Base-by-base conservation (phyloP, 257 asterid genomes). In the Leptodermis oblonga region DNA sequence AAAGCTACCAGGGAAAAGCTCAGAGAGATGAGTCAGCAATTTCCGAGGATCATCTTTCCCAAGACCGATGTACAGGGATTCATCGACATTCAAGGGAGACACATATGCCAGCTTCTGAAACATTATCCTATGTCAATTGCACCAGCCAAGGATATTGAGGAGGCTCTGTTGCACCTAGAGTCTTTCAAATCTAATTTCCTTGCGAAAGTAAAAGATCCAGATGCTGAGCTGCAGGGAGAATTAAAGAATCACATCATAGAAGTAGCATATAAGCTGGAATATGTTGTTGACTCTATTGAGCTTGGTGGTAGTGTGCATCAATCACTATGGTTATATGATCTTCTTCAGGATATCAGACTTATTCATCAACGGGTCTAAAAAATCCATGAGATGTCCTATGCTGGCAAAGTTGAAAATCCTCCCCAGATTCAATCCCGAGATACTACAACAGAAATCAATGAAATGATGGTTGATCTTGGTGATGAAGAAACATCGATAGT, bases 321-420 rank as follows among this genome's bases (percentile, higher is more conserved):
- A n/a, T n/a, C n/a, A n/a, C n/a, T 62, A 13, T 34, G 26, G 51
- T 37, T 36, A 12, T 62, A 41, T 62, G 68, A 62, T 62, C 14
- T 39, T 17, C 23, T 62, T 4, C 51, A 62, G 25, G 68, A 62
- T 23, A 43, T 62, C 1, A 20, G 37, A 34, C 51, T 62, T 7
- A 20, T 62, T 22, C 6, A 62, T 22, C 8, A 39, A 37, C 30
- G 39, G 68, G 14, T 37, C 26, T 23, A 4, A 23, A 62, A 41
- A 36, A 39, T 37, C 9, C 13, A 18, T 17, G 68, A 22, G 15
- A 41, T 30, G 51, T 1, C 18, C 13, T 62, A 18, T 18, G 49
- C 37, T 62, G 46, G 46, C 58, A 7, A n/a, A 22, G 58, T n/a
- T 1, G 6, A 52, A 52, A 20, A 52, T 52, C 10, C 22, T 28